Evolutionary conservation across 805 yeast species (phyloP).

Genomic region (Blastobotrys terrestris): DNA sequence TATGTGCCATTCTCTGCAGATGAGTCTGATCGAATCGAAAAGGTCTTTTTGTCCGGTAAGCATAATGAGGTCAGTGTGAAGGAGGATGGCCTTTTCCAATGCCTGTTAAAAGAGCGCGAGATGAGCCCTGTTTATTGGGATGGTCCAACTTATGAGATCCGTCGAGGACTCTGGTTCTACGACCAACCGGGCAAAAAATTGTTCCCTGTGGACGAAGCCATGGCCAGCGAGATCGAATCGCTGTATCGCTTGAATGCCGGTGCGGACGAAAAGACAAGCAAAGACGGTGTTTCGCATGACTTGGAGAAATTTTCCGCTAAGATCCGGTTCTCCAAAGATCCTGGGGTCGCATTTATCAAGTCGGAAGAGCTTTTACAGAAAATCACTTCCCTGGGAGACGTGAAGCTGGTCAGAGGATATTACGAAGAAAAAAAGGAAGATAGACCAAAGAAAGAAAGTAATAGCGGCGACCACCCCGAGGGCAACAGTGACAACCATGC

Average conservation of each 20-base stretch:
- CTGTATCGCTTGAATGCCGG: constrained; percentile 35
- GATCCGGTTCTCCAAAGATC: not conserved
- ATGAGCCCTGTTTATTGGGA: constrained; percentile 78
- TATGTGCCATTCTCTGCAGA: constrained; percentile 60
- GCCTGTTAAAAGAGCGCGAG: constrained; percentile 49
- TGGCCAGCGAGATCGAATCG: constrained; percentile 55
- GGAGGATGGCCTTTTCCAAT: constrained; percentile 75
- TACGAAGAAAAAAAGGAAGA: constrained; percentile 13
- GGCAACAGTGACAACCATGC: not conserved
- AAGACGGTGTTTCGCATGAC: constrained; percentile 7
- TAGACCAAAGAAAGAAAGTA: constrained; percentile 7
- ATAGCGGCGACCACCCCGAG: constrained; percentile 3
- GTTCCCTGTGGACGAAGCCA: constrained; percentile 44
- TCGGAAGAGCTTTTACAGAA: not conserved
- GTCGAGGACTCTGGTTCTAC: constrained; percentile 82
- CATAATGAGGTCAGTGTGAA: constrained; percentile 49
- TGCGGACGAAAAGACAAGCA: constrained; percentile 1
- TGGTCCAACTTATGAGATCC: constrained; percentile 76
- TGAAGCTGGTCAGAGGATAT: not conserved
- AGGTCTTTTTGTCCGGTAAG: constrained; percentile 32
- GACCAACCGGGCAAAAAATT: constrained; percentile 36
- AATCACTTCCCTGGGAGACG: not conserved
- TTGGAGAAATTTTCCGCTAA: not conserved
- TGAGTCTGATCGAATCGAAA: constrained; percentile 62
- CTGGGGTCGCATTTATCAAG: not conserved